A percentile compares a stretch with the other conserved stretches of the same genome.
Evolutionary conservation across 1,284 basidiomycete species (phyloP).

Genomic region (Malassezia cuniculi): DNA sequence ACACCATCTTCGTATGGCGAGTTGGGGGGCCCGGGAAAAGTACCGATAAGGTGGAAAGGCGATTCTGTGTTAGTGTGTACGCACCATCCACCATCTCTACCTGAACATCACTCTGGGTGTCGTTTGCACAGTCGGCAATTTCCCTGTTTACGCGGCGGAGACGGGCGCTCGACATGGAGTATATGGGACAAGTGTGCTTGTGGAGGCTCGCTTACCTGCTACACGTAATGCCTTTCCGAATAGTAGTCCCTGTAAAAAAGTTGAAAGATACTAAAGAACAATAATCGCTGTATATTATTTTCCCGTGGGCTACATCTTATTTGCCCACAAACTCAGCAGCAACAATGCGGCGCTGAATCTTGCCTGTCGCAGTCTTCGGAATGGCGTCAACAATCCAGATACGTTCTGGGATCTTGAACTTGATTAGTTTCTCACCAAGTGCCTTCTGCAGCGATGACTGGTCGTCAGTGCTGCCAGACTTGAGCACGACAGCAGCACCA

Average conservation of each 20-base stretch:
- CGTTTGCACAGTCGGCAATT: constrained; percentile 73
- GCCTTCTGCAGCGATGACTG: constrained; percentile 30
- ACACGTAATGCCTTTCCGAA: no score
- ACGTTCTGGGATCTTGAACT: constrained; percentile 46
- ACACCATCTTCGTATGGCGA: constrained; percentile 88
- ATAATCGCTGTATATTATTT: no score
- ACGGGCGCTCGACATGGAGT: constrained; percentile 61
- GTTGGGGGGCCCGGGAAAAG: constrained; percentile 48
- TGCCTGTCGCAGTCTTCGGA: constrained; percentile 45
- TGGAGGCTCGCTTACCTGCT: no score
- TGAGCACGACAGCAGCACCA: constrained; percentile 43
- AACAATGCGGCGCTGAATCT: constrained; percentile 40
- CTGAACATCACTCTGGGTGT: constrained; percentile 69
- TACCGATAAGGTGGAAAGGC: constrained; percentile 26
- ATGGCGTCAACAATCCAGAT: constrained; percentile 45
- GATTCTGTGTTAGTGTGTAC: constrained; percentile 12
- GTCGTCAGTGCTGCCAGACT: constrained; percentile 15
- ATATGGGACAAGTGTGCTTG: no score
- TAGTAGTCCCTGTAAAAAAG: no score
- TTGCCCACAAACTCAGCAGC: constrained; percentile 30
- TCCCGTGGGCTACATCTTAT: no score
- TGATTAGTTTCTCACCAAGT: constrained; percentile 33
- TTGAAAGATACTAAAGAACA: no score
- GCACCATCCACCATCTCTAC: constrained; percentile 65
- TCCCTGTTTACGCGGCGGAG: constrained; percentile 77